Base-by-base conservation (phyloP, 495 filamentous ascomycete species). In the Penicillium desertorum region DNA sequence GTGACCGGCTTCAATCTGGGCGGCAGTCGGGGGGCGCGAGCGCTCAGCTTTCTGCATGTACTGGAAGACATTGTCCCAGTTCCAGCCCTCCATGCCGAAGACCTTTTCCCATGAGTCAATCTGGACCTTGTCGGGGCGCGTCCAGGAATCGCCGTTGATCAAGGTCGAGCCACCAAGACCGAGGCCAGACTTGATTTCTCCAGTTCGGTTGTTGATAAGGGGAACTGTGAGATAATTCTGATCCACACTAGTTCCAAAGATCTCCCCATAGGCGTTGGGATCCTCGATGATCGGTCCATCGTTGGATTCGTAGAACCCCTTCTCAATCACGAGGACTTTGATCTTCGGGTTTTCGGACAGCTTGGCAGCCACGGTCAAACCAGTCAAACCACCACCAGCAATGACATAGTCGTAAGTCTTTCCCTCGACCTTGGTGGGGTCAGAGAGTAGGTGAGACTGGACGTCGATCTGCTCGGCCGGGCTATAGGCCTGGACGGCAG, bases 81-180 rank as follows among this genome's bases (percentile, higher is more conserved):
- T 71, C 84, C 83, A 86, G 23, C 76, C 78, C 8, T 65, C 51
- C 46, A 81, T 86, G 0, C 66, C 66, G 23, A 71, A 59, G 20
- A 83, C 64, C 6, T 68, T 67, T 3, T 65, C 76, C 83, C 83
- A 86, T 11, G 61, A 73, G 45, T 85, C 80, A 22, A 85, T 69
- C 51, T 76, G 74, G 9, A 58, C 67, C 34, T 71, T 73, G 22
- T 76, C 71, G 0, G 76, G 66, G 42, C 79, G 72, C 14, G 81
- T 73, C 60, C 73, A 75, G 60, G 79, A 76, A 45, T 75, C 68
- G 36, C 77, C 78, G 54, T 86, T 87, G 55, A 87, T 71, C 6
- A 75, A 75, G 9, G 81, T 85, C 16, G 80, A 80, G 5, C 84
- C 85, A 11, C 84, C 85, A 3, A 74, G 66, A 6, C 66, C 67